phyloP scores from a whole-genome alignment of 345 rosid genomes.

The Brassica nigra region DNA sequence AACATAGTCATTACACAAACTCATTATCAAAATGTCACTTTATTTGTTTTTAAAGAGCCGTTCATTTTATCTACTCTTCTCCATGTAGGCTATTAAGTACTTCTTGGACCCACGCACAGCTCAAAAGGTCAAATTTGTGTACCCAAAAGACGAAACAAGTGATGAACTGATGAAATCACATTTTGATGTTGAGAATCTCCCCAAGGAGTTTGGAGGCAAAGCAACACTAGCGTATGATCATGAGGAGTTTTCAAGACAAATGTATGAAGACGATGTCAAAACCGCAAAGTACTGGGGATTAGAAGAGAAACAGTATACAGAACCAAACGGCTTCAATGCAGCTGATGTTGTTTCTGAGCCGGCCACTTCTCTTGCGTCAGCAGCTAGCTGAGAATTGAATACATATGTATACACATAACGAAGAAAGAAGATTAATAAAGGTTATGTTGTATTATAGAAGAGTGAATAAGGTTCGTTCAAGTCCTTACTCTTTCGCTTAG shows the following conservation, averaged over 20 bases:
- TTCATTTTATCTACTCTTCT: slow-evolving; percentile 1
- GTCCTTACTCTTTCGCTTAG: neutral
- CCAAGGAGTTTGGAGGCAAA: slow-evolving; percentile 79
- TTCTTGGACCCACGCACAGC: slow-evolving; percentile 72
- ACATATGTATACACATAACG: neutral
- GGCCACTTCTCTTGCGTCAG: slow-evolving; percentile 36
- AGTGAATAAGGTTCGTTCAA: neutral
- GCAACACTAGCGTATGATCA: slow-evolving; percentile 73
- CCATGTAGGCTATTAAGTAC: slow-evolving; percentile 59
- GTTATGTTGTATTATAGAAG: neutral
- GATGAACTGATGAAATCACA: slow-evolving; percentile 64
- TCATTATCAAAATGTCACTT: neutral
- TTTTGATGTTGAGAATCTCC: slow-evolving; percentile 79
- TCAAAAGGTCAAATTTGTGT: slow-evolving; percentile 84
- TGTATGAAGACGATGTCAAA: slow-evolving; percentile 75
- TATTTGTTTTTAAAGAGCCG: neutral
- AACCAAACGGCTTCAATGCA: slow-evolving; percentile 32
- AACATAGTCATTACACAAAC: neutral
- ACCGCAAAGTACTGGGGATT: slow-evolving; percentile 76
- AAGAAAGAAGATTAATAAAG: slow-evolving; percentile 23
- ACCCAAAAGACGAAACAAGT: slow-evolving; percentile 68
- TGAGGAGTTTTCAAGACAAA: slow-evolving; percentile 74
- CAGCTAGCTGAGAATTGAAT: slow-evolving; percentile 41
- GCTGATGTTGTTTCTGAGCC: slow-evolving; percentile 53
- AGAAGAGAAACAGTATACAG: slow-evolving; percentile 38